phyloP scores from a whole-genome alignment of 1,284 basidiomycete species.

The Afroboletus lepidellus region DNA sequence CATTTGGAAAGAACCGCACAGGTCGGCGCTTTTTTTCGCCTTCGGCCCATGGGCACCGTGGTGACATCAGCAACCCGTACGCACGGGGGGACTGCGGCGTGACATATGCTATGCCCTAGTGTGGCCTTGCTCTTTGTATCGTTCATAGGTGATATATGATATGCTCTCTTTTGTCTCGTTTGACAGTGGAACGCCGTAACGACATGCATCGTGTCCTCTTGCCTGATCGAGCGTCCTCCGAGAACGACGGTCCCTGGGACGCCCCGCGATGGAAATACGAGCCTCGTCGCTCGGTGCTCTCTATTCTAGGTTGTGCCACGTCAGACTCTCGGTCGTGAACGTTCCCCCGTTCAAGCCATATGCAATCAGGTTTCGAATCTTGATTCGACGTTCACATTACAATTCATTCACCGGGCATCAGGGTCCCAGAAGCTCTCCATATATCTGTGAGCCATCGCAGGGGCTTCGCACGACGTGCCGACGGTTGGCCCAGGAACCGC shows the following conservation, averaged over 20 bases:
- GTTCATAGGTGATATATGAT: no score
- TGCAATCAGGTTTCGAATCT: no score
- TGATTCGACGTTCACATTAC: no score
- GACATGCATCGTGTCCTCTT: neutral
- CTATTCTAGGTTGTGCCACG: neutral
- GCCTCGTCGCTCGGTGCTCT: neutral
- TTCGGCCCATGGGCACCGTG: no score
- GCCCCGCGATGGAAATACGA: neutral
- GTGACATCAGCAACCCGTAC: neutral
- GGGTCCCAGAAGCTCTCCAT: no score
- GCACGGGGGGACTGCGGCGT: neutral
- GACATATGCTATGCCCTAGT: neutral
- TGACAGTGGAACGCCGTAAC: neutral
- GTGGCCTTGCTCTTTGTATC: no score
- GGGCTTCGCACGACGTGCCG: no score
- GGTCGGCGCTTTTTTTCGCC: neutral
- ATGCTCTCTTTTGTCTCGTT: no score
- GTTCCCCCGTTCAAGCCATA: neutral
- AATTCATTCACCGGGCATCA: no score
- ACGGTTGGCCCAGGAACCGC: constrained; percentile 11
- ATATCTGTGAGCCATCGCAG: no score
- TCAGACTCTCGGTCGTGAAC: neutral
- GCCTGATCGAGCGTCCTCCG: constrained; percentile 1
- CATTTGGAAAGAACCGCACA: neutral
- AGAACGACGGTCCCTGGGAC: neutral